Base-by-base conservation (phyloP, 2,329 filamentous ascomycete genomes). In the Diplodia seriata region DNA sequence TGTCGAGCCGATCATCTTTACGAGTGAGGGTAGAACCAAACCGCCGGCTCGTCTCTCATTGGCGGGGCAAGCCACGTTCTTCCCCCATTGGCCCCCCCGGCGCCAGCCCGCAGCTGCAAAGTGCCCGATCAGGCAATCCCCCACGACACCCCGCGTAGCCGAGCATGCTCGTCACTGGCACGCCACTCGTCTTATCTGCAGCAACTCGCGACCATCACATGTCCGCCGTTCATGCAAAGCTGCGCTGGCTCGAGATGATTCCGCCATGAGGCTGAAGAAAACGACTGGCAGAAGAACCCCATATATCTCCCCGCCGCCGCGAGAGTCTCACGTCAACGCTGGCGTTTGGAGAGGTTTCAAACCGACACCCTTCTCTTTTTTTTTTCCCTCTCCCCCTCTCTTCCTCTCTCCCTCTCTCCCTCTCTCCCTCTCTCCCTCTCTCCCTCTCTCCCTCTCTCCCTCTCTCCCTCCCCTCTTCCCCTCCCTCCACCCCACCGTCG, bases 1-100 rank as follows among this genome's bases (percentile, higher is more conserved):
- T 63, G 43, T 63, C 59, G 59, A 50, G 59, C 59, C 7, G 59
- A 50, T 63, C 59, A 23, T 51, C 29, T 63, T 50, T 63, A 63
- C 43, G 47, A 36, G 59, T 51, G 47, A 51, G 43, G 47, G 59
- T 63, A 63, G 59, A 63, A 14, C 4, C 20, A 31, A 51, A 9
- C 8, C 23, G 2, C 26, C 14, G 18, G 9, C 9, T 9, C 7
- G 31, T 12, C 15, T 2, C 11, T 14, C 18, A 63, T 63, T 63
- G 59, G 59, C 14, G 50, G 43, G 43, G 23, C 5, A 51, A 15
- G 47, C 15, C 11, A 12, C 14, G n/a, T 6, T 3, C 1, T 12
- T 4, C 5, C 23, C 31, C 31, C n/a, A 63, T 63, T 63, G 59
- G 59, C n/a, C 29, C 29, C 23, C 29, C 9, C 18, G 12, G 18